These are phyloP conservation scores for Mediolabrus comicus DNA, from an alignment of 108 stramenopile species.

Conservation along the genomic window DNA sequence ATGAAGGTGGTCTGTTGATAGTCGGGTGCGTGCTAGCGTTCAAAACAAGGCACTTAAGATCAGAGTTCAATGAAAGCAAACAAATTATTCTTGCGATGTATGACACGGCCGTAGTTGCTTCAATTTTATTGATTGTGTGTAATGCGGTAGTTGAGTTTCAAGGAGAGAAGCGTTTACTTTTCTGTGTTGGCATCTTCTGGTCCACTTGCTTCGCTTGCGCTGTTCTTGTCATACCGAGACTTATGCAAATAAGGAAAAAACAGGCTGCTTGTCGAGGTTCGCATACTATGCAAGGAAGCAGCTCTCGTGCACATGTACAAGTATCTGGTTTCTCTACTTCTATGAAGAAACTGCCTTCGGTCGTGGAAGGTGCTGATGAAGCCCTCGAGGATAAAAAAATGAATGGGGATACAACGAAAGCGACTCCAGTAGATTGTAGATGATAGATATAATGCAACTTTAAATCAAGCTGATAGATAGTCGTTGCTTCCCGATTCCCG, in stretches of 20 bases:
- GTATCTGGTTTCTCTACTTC: too few relatives aligned
- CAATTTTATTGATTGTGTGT: slow-evolving; percentile 8
- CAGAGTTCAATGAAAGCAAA: slow-evolving; percentile 38
- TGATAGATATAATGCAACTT: too few relatives aligned
- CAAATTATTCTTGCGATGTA: slow-evolving; percentile 55
- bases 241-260: neutral
- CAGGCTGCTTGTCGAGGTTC: too few relatives aligned
- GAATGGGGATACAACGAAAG: too few relatives aligned
- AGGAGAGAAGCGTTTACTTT: neutral
- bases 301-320: too few relatives aligned
- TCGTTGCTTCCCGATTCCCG: too few relatives aligned
- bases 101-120: slow-evolving; percentile 38
- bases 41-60: slow-evolving; percentile 42
- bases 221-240: neutral
- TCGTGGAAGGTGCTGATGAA: too few relatives aligned
- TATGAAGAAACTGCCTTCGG: too few relatives aligned
- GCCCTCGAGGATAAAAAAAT: too few relatives aligned
- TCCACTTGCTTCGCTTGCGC: neutral
- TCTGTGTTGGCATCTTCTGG: slow-evolving; percentile 1
- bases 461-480: too few relatives aligned
- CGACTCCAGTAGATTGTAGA: too few relatives aligned
- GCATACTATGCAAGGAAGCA: too few relatives aligned
- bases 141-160: neutral
- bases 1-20: slow-evolving; percentile 27
- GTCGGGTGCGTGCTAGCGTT: slow-evolving; percentile 46